Evolutionary conservation across 2,329 filamentous ascomycete species (phyloP).

Genomic region (Pseudogymnoascus pannorum): DNA sequence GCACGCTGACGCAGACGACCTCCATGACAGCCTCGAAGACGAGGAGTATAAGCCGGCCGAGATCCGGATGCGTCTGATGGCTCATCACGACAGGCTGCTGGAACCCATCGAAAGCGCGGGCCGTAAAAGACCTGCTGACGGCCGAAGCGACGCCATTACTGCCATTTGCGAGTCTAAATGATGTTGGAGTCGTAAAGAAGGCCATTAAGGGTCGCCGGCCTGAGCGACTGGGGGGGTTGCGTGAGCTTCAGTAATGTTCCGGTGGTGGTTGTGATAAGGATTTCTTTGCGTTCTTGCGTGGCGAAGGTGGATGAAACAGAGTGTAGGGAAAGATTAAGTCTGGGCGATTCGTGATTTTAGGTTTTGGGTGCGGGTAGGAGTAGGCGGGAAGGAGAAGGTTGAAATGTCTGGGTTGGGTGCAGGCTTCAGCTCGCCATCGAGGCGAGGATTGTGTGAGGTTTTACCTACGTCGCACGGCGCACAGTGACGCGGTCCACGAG

Average conservation of each 20-base stretch:
- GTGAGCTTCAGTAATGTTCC: background rate
- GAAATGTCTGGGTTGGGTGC: background rate
- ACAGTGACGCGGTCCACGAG: background rate
- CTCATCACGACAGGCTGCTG: constrained; percentile 16
- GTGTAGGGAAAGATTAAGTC: background rate
- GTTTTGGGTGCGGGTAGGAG: background rate
- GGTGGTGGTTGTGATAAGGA: background rate
- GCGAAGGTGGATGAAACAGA: background rate
- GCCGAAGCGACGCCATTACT: constrained; percentile 27
- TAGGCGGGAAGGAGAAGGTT: background rate
- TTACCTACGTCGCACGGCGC: background rate
- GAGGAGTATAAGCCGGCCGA: constrained; percentile 32
- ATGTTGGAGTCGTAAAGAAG: constrained; percentile 41
- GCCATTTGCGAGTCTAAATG: constrained; percentile 36
- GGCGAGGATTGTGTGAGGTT: background rate
- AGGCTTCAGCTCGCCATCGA: background rate
- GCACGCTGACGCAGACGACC: constrained; percentile 89
- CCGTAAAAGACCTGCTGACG: constrained; percentile 18
- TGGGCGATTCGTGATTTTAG: background rate
- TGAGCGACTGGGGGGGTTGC: background rate
- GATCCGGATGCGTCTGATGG: constrained; percentile 35
- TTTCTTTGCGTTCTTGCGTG: background rate
- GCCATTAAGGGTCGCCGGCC: constrained; percentile 25
- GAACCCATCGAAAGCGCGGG: constrained; percentile 20
- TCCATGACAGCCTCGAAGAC: constrained; percentile 94